Conservation (phyloP, 805 yeast species). For the Yarrowia osloensis region DNA sequence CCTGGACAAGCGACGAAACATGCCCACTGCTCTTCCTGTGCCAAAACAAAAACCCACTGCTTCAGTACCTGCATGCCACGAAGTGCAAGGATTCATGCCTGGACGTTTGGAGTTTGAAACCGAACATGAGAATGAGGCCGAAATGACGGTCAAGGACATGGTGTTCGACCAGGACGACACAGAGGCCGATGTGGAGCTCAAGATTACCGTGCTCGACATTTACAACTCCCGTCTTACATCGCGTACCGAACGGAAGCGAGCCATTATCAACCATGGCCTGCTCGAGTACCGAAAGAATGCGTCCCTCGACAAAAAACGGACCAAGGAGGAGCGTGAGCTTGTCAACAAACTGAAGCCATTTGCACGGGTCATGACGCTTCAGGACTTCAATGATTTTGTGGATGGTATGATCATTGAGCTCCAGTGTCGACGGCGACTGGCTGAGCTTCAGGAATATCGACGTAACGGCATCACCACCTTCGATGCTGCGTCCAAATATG, state of each 20-base stretch:
- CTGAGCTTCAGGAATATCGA: constrained; percentile 92
- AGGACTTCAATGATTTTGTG: constrained; percentile 75
- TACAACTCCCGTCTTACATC: constrained; percentile 86
- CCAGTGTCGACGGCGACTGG: constrained; percentile 74
- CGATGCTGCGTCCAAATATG: constrained; percentile 82
- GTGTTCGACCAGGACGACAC: constrained; percentile 91
- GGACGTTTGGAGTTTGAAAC: constrained; percentile 96
- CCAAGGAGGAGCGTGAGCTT: constrained; percentile 87
- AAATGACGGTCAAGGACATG: constrained; percentile 91
- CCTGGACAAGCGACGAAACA: constrained; percentile 65
- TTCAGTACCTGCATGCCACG: constrained; percentile 94
- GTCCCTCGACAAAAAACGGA: constrained; percentile 77
- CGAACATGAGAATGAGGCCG: constrained; percentile 97
- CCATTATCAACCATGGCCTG: constrained; percentile 70
- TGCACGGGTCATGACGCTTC: constrained; percentile 75
- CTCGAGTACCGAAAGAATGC: constrained; percentile 83
- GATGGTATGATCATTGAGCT: constrained; percentile 76
- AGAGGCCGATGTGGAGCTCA: constrained; percentile 83
- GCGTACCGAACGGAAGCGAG: constrained; percentile 89
- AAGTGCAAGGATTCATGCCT: constrained; percentile 97
- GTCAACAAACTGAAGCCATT: constrained; percentile 74
- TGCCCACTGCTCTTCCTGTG: constrained; percentile 75
- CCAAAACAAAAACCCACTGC: constrained; percentile 88
- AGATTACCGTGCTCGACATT: constrained; percentile 81
- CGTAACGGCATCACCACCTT: constrained; percentile 81